These are phyloP conservation scores for Talaromyces sp. DNA, from an alignment of 2,329 filamentous ascomycete species.

Conservation along the genomic window DNA sequence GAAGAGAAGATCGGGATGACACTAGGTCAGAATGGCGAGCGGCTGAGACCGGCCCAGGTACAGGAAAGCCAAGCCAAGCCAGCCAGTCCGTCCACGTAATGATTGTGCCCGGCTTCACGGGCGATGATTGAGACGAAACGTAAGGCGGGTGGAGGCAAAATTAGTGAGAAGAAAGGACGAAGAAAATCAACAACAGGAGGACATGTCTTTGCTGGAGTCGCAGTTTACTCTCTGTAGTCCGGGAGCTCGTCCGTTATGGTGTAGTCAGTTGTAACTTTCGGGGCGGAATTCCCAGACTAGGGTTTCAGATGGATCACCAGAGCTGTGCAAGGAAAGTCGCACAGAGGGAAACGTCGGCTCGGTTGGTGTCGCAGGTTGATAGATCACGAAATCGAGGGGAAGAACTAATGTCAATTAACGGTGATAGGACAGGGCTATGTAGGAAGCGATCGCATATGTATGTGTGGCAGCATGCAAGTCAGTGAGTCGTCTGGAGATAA, in stretches of 20 bases:
- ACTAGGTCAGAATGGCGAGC: conserved; percentile 8
- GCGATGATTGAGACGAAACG: conserved; percentile 9
- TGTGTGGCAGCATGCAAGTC: not conserved
- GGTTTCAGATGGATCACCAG: conserved; percentile 12
- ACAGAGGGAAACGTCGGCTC: not conserved
- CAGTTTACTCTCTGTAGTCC: not conserved
- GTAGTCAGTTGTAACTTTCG: not conserved
- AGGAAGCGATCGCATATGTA: conserved; percentile 7
- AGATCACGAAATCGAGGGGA: not conserved
- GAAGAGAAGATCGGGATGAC: not conserved
- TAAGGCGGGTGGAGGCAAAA: conserved; percentile 6
- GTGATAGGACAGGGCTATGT: conserved; percentile 3
- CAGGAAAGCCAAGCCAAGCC: conserved; percentile 4
- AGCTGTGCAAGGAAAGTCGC: not conserved
- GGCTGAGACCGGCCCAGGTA: conserved; percentile 12
- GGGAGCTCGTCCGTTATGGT: not conserved
- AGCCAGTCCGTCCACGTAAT: conserved; percentile 10
- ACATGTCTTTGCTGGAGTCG: not conserved
- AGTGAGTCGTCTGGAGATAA: not conserved
- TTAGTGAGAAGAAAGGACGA: not conserved
- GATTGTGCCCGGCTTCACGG: not conserved
- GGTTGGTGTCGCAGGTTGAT: not conserved
- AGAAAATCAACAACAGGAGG: not conserved
- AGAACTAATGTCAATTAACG: not conserved
- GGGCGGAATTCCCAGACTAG: conserved; percentile 11